Conservation (phyloP, 129 eudicot species). For the Centella asiatica region DNA sequence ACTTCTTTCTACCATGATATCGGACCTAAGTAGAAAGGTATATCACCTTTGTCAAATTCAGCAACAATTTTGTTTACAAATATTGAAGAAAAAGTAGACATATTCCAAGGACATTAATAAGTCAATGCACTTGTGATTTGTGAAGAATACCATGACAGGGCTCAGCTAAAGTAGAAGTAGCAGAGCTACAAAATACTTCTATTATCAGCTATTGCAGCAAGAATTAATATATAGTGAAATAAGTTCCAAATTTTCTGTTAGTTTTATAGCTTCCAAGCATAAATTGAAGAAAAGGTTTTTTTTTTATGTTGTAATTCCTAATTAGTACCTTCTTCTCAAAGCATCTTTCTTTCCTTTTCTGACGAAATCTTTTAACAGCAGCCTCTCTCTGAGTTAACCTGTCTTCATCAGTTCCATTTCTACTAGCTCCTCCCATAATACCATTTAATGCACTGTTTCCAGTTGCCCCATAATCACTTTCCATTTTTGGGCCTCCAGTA, state of each 20-base stretch:
- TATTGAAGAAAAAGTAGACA: not conserved
- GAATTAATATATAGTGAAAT: too few relatives aligned
- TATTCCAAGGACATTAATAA: not conserved
- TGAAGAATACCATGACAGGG: too few relatives aligned
- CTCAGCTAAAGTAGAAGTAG: too few relatives aligned
- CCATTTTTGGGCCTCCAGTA: conserved; percentile 16
- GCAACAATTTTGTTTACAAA: not conserved
- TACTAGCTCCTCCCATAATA: not conserved
- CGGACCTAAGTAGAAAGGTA: conserved; percentile 8
- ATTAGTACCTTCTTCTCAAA: conserved; percentile 27
- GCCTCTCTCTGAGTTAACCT: conserved; percentile 17
- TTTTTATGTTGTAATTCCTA: not conserved
- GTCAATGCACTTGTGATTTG: too few relatives aligned
- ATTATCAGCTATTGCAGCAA: too few relatives aligned
- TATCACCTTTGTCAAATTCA: not conserved
- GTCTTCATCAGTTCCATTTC: conserved; percentile 12
- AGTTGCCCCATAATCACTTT: conserved; percentile 12
- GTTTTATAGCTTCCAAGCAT: not conserved
- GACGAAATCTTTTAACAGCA: conserved; percentile 19
- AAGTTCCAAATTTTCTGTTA: not conserved
- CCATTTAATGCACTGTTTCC: conserved; percentile 4
- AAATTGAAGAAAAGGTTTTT: not conserved
- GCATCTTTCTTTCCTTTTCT: conserved; percentile 29
- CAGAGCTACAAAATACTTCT: too few relatives aligned
- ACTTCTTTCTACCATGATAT: conserved; percentile 34